These are phyloP conservation scores for Parmelia sp. DNA, from an alignment of 495 filamentous ascomycete genomes.

Conservation along the genomic window DNA sequence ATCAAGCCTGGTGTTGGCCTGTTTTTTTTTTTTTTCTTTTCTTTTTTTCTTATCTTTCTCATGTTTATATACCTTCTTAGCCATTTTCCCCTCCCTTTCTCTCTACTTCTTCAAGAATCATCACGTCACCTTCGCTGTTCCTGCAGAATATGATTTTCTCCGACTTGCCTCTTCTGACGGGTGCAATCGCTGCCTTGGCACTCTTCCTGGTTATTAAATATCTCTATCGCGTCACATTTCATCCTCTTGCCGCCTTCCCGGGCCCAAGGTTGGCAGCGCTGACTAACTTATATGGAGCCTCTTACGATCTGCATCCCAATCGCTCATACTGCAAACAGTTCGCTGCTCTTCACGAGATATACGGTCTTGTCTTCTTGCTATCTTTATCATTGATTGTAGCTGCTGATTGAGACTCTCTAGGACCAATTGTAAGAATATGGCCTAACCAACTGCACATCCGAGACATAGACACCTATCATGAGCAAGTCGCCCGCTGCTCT, in stretches of 20 bases:
- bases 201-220: background rate
- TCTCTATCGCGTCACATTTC: constrained; percentile 14
- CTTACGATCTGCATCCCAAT: background rate
- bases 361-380: background rate
- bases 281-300: constrained; percentile 23
- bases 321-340: background rate
- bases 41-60: too few relatives aligned
- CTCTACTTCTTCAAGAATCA: background rate
- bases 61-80: too few relatives aligned
- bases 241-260: constrained; percentile 22
- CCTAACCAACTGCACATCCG: background rate
- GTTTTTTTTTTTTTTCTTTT: too few relatives aligned
- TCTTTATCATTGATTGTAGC: background rate
- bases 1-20: too few relatives aligned
- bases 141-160: background rate
- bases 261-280: constrained; percentile 15
- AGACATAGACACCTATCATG: background rate
- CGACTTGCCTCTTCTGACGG: background rate
- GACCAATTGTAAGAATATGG: background rate
- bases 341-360: background rate
- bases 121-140: background rate
- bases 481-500: background rate
- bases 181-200: background rate
- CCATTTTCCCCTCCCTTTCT: background rate
- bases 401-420: background rate